Evolutionary conservation across 352 stramenopile species (phyloP), one percentile per base, ranked within the genome.

Genomic region (Pythium dissotocum): DNA sequence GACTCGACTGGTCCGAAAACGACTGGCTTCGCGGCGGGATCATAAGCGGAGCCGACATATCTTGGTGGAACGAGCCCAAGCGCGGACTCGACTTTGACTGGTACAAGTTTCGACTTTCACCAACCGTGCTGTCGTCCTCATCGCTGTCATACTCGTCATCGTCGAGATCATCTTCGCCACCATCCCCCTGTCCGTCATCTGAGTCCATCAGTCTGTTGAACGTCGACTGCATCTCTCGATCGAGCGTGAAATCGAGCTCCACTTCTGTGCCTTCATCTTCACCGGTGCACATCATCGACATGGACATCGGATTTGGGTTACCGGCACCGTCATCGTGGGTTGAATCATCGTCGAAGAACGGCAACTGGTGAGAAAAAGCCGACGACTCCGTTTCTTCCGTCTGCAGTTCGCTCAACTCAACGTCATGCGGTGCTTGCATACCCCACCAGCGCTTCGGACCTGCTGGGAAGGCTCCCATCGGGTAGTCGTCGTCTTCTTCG

Each of bases 211-310:
- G 52, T 2, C 63, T 79, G 32, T 94, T 80, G 53, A 96, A 89
- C 40, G 79, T 78, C 0, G 76, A 82, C 70, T 93, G 87, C 53
- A 96, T 77, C 36, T 94, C 86, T 3, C 67, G 65, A 56, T 94
- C 86, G 18, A 94, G 70, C 12, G 71, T 62, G 63, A 96, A 94
- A n/a, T 95, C 88, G 4, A 96, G 71, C 63, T 95, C 83, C 24
- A 96, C 76, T 63, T 96, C 88, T 16, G 85, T 90, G 14, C 77
- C 82, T 69, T 90, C 70, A 30, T 91, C 83, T 30, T 83, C 83
- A 16, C 82, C 85, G 16, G 72, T 78, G 49, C 87, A 80, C 60
- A 94, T 83, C 66, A 95, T 88, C 10, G 87, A 95, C 85, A 95
- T 93, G 0, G 85, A 94, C 70, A 95, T 71, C 0, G 82, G 72